Conservation (phyloP, 2,329 filamentous ascomycete genomes). For the Fusarium sp. region DNA sequence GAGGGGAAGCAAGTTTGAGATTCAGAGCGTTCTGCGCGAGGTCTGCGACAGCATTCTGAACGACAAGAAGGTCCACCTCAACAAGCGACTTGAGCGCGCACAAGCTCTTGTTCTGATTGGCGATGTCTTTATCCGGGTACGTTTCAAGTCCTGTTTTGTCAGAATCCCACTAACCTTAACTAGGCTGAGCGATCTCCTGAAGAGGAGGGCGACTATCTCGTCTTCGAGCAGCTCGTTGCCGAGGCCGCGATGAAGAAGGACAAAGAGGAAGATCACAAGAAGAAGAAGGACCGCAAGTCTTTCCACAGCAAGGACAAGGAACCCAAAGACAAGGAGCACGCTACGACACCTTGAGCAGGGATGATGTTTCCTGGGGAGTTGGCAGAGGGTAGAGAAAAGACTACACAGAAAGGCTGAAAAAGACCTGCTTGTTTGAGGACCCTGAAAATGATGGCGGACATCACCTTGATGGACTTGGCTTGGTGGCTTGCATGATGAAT, state of each 20-base stretch:
- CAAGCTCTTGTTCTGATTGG: constrained; percentile 89
- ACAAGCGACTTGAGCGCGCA: constrained; percentile 89
- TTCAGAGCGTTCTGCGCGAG: constrained; percentile 92
- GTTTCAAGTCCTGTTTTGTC: constrained; percentile 29
- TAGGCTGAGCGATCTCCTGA: constrained; percentile 90
- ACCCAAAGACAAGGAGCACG: constrained; percentile 22
- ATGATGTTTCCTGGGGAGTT: neutral
- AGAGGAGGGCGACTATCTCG: constrained; percentile 98
- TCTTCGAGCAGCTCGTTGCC: constrained; percentile 96
- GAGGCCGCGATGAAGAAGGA: constrained; percentile 96
- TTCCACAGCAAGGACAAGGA: constrained; percentile 20
- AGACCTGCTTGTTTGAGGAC: neutral
- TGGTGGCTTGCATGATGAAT: neutral
- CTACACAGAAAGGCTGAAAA: neutral
- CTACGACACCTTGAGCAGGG: neutral
- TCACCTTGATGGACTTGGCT: neutral
- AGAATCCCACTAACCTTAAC: neutral
- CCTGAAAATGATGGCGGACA: constrained; percentile 1
- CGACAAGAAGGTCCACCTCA: constrained; percentile 77
- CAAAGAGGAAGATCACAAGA: constrained; percentile 66
- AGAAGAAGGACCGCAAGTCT: constrained; percentile 61
- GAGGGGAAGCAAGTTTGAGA: constrained; percentile 97
- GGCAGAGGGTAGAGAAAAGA: neutral
- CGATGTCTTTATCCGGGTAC: constrained; percentile 87
- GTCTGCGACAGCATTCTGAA: constrained; percentile 91